A percentile compares a stretch with the other conserved stretches of the same genome.
Conservation (phyloP, 2,329 filamentous ascomycete genomes). For the Lasiodiplodia hormozganensis region DNA sequence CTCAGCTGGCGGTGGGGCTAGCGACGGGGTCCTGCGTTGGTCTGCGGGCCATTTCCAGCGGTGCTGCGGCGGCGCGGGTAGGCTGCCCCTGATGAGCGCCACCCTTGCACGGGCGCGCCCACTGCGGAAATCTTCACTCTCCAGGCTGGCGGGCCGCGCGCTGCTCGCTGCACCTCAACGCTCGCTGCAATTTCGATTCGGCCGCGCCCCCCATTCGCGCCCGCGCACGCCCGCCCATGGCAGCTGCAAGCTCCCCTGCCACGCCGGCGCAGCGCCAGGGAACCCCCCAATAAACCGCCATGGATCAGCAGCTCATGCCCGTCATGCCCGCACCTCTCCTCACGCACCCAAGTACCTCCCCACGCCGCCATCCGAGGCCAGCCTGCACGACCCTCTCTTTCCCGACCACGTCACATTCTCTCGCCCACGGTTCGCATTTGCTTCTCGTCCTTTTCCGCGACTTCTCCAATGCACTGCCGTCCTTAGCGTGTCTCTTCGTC, state of each 20-base stretch:
- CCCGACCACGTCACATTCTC: background rate
- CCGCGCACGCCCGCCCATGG: constrained; percentile 15
- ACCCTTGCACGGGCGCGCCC: constrained; percentile 1
- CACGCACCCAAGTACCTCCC: constrained; percentile 4
- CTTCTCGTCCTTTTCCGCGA: background rate
- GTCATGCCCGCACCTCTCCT: constrained; percentile 11
- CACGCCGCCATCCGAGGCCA: constrained; percentile 9
- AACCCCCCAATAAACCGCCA: constrained; percentile 24
- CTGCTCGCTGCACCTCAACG: constrained; percentile 16
- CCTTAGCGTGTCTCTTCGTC: background rate
- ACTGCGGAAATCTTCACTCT: background rate
- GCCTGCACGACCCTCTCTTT: constrained; percentile 10
- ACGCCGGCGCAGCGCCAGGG: constrained; percentile 18
- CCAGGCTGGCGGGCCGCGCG: constrained; percentile 1
- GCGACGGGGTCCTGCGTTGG: background rate
- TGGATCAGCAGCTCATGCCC: constrained; percentile 25
- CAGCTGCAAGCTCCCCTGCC: constrained; percentile 16
- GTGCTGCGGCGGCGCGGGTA: constrained; percentile 10
- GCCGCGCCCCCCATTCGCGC: constrained; percentile 22
- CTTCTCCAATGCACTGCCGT: constrained; percentile 13
- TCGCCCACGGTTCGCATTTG: background rate
- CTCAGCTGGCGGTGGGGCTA: background rate
- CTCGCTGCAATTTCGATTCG: constrained; percentile 25
- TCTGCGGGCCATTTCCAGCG: background rate
- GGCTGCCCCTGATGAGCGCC: constrained; percentile 23